Percentiles rank a stretch among this genome's conserved stretches.
Conservation (phyloP, 306 rosid species). For the Sindora glabra region DNA sequence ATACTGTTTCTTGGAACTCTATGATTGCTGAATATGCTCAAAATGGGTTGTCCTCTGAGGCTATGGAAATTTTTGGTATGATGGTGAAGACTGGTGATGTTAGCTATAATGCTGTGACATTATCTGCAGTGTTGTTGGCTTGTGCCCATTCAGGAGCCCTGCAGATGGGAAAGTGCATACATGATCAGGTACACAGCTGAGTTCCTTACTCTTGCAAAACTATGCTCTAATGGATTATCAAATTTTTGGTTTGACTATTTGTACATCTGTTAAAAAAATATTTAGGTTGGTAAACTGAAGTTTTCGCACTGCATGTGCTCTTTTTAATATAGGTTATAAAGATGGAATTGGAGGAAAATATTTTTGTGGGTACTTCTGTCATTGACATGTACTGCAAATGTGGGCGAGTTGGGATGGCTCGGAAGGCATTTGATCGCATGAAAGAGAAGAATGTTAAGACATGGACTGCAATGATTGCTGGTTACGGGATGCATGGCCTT, state of each 20-base stretch:
- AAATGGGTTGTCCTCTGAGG: constrained; percentile 58
- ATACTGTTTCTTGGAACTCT: constrained; percentile 79
- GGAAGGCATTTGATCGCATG: constrained; percentile 60
- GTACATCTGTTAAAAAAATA: neutral
- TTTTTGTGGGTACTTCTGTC: constrained; percentile 54
- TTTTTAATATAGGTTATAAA: constrained; percentile 43
- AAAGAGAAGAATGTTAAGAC: constrained; percentile 63
- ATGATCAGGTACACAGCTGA: constrained; percentile 57
- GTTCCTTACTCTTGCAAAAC: neutral
- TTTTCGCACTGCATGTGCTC: constrained; percentile 3
- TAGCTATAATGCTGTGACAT: constrained; percentile 45
- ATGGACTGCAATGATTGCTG: constrained; percentile 71
- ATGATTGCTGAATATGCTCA: constrained; percentile 71
- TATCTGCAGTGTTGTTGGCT: constrained; percentile 64
- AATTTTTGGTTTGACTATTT: neutral
- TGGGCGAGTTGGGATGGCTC: constrained; percentile 63
- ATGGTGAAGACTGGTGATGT: constrained; percentile 38
- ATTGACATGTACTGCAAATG: constrained; percentile 79
- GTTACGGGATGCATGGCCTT: constrained; percentile 78
- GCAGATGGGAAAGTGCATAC: constrained; percentile 69
- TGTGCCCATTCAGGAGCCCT: constrained; percentile 68
- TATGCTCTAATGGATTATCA: constrained; percentile 3
- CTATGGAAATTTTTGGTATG: constrained; percentile 46
- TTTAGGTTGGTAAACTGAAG: neutral
- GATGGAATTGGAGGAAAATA: constrained; percentile 58